These are phyloP conservation scores for Heritiera fomes DNA, from an alignment of 345 rosid species.

Conservation along the genomic window DNA sequence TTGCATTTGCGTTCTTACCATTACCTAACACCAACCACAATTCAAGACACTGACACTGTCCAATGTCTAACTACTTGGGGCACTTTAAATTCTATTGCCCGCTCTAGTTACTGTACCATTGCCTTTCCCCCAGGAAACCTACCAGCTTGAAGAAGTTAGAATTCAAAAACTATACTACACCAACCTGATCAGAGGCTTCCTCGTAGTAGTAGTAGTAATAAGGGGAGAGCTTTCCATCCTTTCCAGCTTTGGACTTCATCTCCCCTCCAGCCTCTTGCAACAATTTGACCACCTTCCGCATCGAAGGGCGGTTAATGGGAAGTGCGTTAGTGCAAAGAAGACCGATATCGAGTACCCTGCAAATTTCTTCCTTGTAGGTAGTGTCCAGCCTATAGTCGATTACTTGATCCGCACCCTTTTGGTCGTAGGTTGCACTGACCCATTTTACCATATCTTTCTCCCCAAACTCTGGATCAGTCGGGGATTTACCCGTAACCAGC, in stretches of 20 bases:
- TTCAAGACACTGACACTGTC: background rate
- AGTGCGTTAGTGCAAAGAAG: conserved; percentile 73
- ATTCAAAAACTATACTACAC: conserved; percentile 25
- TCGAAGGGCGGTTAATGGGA: conserved; percentile 82
- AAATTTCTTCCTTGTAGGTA: conserved; percentile 52
- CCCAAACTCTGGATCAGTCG: conserved; percentile 69
- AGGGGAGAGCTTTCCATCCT: conserved; percentile 69
- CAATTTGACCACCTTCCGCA: conserved; percentile 89
- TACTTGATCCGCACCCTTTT: conserved; percentile 49
- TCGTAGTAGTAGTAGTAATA: conserved; percentile 46
- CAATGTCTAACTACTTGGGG: conserved; percentile 15
- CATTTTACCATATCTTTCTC: conserved; percentile 81
- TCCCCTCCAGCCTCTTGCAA: conserved; percentile 56
- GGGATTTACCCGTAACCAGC: conserved; percentile 70
- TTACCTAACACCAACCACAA: background rate
- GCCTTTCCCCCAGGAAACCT: conserved; percentile 13
- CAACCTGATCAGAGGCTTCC: conserved; percentile 41
- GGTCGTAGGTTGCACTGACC: conserved; percentile 59
- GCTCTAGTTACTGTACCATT: background rate
- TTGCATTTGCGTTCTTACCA: conserved; percentile 12
- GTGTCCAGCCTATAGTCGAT: conserved; percentile 65
- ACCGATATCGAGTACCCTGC: conserved; percentile 64
- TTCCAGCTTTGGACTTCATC: conserved; percentile 31
- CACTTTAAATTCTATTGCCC: background rate
- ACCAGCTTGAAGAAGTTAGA: background rate